A percentile compares a stretch with the other conserved stretches of the same genome.
Conservation (phyloP, 257 asterid genomes). For the Orobanche coerulescens region DNA sequence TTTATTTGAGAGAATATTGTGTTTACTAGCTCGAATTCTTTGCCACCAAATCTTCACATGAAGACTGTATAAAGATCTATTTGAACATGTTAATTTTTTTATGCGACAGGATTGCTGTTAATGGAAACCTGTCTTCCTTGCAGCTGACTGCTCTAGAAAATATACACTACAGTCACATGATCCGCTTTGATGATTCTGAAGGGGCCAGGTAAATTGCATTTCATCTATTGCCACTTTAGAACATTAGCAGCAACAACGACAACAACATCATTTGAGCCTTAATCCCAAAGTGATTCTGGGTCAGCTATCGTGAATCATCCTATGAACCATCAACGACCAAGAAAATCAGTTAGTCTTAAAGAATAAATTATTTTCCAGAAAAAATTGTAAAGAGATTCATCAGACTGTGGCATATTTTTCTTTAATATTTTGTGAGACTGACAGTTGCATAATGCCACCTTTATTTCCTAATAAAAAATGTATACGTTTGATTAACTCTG, state of each 20-base stretch:
- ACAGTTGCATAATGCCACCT: conserved; percentile 2
- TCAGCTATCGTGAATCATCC: too few relatives aligned
- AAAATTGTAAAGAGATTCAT: conserved; percentile 1
- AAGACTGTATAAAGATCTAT: not conserved
- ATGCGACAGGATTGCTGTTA: conserved; percentile 54
- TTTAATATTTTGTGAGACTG: not conserved
- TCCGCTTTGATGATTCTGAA: conserved; percentile 78
- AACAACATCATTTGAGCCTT: too few relatives aligned
- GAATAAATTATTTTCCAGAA: not conserved
- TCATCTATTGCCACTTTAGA: conserved; percentile 7
- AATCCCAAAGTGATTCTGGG: too few relatives aligned
- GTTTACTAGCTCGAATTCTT: not conserved
- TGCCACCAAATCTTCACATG: not conserved
- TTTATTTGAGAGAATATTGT: not conserved
- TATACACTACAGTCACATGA: conserved; percentile 90
- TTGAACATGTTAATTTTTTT: conserved; percentile 21
- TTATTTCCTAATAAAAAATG: not conserved
- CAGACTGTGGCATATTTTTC: not conserved
- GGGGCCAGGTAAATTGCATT: conserved; percentile 61
- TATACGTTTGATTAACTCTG: conserved; percentile 19
- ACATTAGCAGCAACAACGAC: too few relatives aligned
- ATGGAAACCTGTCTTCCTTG: conserved; percentile 48
- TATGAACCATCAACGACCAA: too few relatives aligned
- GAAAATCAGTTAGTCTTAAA: too few relatives aligned
- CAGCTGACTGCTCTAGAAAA: conserved; percentile 86